These are phyloP conservation scores for Bombardia bombarda DNA, from an alignment of 495 filamentous ascomycete genomes.

Conservation along the genomic window DNA sequence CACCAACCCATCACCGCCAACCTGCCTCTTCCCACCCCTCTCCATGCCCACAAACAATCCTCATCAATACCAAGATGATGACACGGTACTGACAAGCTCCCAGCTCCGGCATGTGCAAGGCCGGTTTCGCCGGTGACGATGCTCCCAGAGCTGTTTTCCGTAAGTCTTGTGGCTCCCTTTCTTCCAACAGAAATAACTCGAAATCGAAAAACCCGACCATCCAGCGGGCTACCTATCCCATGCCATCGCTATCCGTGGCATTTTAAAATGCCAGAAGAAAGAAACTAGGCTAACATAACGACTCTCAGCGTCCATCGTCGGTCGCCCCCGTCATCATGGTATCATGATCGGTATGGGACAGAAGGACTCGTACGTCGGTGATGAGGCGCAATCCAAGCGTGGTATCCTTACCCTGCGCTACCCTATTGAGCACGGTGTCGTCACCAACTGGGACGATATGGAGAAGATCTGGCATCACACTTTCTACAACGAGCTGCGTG, in stretches of 20 bases:
- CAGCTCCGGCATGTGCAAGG: conserved; percentile 99
- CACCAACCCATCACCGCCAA: conserved; percentile 5
- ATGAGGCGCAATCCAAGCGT: conserved; percentile 99
- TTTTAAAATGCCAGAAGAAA: too few species aligned
- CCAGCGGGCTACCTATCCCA: too few species aligned
- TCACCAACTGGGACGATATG: conserved; percentile 99
- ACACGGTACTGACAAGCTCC: conserved; percentile 39
- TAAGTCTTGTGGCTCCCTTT: conserved; percentile 65
- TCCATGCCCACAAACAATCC: conserved; percentile 4
- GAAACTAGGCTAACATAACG: conserved; percentile 11
- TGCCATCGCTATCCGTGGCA: too few species aligned
- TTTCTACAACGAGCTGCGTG: conserved; percentile 99
- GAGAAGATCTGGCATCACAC: conserved; percentile 99
- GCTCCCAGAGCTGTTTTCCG: conserved; percentile 99
- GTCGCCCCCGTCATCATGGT: conserved; percentile 99
- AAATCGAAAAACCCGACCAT: too few species aligned
- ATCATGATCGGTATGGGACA: conserved; percentile 99
- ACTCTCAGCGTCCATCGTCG: conserved; percentile 90
- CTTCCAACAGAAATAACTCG: conserved; percentile 3
- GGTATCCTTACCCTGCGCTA: conserved; percentile 99
- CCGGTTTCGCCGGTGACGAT: conserved; percentile 99
- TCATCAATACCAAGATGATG: conserved; percentile 6
- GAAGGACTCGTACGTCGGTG: conserved; percentile 99
- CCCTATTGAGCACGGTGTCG: conserved; percentile 99
- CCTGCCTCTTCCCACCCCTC: neutral